These are phyloP conservation scores for Termitomyces sp. DNA, from an alignment of 768 basidiomycete genomes.

Conservation along the genomic window DNA sequence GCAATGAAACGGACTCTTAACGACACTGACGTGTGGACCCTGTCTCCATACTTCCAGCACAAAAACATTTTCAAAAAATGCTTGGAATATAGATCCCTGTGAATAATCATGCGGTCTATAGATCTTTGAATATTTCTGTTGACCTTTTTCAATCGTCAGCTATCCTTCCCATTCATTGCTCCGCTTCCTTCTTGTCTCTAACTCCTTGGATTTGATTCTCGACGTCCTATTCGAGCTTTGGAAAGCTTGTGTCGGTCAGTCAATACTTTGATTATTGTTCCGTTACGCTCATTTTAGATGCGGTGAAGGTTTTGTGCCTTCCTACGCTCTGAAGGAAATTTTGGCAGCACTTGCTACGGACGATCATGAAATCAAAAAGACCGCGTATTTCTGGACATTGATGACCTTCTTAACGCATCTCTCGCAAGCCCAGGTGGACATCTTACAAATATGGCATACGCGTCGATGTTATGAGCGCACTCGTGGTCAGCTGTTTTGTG, in stretches of 20 bases:
- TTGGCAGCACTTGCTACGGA: conserved; percentile 41
- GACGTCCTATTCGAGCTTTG: conserved; percentile 54
- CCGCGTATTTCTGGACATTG: conserved; percentile 54
- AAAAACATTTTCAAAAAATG: conserved; percentile 63
- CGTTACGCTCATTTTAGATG: neutral
- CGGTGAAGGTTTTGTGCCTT: conserved; percentile 52
- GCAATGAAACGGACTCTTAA: conserved; percentile 44
- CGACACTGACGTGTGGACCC: conserved; percentile 51
- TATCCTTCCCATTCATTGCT: conserved; percentile 53
- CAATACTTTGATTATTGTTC: neutral
- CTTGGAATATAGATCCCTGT: conserved; percentile 44
- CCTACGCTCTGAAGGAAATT: conserved; percentile 60
- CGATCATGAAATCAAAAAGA: conserved; percentile 31
- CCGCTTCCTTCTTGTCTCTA: conserved; percentile 57
- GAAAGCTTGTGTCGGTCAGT: conserved; percentile 47
- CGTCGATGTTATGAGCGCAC: conserved; percentile 68
- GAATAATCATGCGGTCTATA: conserved; percentile 4
- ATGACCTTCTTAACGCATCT: conserved; percentile 56
- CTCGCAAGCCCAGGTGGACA: conserved; percentile 62
- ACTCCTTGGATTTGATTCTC: conserved; percentile 63
- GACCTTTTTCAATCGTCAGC: conserved; percentile 20
- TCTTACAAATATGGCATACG: conserved; percentile 61
- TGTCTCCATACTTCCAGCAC: conserved; percentile 65
- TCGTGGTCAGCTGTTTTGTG: conserved; percentile 65
- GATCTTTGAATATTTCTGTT: neutral